These are phyloP conservation scores for Fusarium mangiferae DNA, from an alignment of 2,329 filamentous ascomycete genomes.

Conservation along the genomic window DNA sequence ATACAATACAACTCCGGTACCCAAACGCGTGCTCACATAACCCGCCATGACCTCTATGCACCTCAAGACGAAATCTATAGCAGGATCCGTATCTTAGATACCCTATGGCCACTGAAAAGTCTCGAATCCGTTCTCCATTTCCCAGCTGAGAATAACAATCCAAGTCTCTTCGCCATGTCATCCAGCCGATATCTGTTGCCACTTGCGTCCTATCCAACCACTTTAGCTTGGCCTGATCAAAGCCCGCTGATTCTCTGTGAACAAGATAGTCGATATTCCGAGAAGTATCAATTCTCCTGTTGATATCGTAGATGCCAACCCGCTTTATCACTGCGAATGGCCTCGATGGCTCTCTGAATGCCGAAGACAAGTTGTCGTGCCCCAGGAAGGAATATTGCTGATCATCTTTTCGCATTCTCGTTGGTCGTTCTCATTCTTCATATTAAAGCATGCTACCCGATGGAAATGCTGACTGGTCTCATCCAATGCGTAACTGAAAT, in stretches of 20 bases:
- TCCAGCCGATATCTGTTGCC: neutral
- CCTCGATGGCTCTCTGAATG: neutral
- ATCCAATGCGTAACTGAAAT: neutral
- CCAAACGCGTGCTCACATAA: too few species aligned
- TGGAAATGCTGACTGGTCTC: neutral
- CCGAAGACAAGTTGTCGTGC: neutral
- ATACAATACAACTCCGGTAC: neutral
- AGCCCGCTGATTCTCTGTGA: neutral
- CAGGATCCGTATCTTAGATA: rapidly evolving
- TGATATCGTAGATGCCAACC: neutral
- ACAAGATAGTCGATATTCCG: neutral
- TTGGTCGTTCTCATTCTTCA: neutral
- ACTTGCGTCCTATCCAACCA: neutral
- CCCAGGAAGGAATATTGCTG: neutral
- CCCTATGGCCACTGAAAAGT: rapidly evolving
- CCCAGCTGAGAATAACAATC: neutral
- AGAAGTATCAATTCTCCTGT: neutral
- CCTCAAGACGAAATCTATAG: too few species aligned
- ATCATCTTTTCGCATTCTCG: neutral
- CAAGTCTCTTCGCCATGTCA: neutral
- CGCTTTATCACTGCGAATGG: neutral
- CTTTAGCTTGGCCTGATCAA: too few species aligned
- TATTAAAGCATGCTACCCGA: too few species aligned
- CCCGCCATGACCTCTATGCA: neutral
- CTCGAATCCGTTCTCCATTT: too few species aligned